These are phyloP conservation scores for Coffea eugenioides DNA, from an alignment of 257 asterid genomes.

Conservation along the genomic window DNA sequence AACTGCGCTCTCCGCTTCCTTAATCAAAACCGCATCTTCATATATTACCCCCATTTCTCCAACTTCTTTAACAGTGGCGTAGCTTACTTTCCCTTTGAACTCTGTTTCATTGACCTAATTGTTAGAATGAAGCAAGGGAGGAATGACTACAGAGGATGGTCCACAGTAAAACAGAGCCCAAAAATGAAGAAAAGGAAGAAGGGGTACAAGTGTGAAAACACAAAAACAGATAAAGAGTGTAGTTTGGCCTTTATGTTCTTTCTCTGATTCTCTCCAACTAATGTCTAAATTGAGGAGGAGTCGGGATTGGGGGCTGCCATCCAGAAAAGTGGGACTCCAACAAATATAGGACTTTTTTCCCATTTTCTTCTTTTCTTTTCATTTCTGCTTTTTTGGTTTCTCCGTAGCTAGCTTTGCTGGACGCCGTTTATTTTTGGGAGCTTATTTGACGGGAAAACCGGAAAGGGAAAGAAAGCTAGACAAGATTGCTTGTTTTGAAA, in stretches of 20 bases:
- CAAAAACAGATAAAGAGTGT: conserved; percentile 1
- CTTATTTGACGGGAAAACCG: too few species aligned
- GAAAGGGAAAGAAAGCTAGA: too few species aligned
- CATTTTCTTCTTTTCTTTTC: too few species aligned
- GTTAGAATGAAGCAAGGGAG: background rate
- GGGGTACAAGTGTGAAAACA: background rate
- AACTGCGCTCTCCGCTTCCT: conserved; percentile 42
- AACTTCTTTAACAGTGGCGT: background rate
- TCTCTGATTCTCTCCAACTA: background rate
- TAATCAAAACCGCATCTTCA: conserved; percentile 70
- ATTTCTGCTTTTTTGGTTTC: background rate
- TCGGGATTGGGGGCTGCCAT: background rate
- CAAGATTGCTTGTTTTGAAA: too few species aligned
- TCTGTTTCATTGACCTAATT: background rate
- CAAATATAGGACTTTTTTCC: background rate
- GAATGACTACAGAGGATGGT: background rate
- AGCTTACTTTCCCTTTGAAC: background rate
- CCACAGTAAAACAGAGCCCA: background rate
- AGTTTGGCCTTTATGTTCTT: background rate
- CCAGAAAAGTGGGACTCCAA: too few species aligned
- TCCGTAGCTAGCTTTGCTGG: too few species aligned
- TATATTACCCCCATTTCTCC: conserved; percentile 50
- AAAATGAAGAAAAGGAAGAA: background rate
- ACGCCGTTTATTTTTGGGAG: too few species aligned
- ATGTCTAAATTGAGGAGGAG: background rate